Evolutionary conservation across 768 basidiomycete genomes (phyloP), one percentile per base, ranked within the genome.

Genomic region (Termitomyces sp.): DNA sequence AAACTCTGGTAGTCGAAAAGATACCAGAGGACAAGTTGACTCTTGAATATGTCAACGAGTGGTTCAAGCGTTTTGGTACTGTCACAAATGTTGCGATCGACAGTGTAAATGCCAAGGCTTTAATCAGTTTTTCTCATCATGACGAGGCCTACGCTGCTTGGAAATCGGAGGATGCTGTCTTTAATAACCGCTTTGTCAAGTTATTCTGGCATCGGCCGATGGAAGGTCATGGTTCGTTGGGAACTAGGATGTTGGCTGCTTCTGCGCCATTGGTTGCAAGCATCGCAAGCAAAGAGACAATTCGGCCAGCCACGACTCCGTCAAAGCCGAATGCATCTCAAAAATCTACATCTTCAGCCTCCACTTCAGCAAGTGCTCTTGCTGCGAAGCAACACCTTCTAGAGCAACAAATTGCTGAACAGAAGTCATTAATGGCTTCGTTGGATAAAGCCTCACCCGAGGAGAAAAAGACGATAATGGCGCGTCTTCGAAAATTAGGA

Each of bases 121-220:
- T 98, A 53, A 90, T 98, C 64, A 94, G 90, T 65, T 98, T 97
- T 73, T 81, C 85, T 38, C 84, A 80, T 9, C 93, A 95, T 70
- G 84, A 83, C 25, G 91, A 95, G 68, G 96, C 96, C 0, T 86
- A 89, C 68, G 83, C 85, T 12, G 96, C 96, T 1, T 94, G 95
- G 91, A 92, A 92, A 72, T 86, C 87, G 31, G 92, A 96, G 73
- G 94, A 96, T 64, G 94, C 95, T n/a, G 89, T 97, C 14, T 97
- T 97, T 69, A 86, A 86, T 11, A 96, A 95, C 67, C 86, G 96
- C 54, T 97, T 97, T 72, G 95, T 97, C 65, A 96, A 96, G 74
- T 81, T 97, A 38, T 93, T 96, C 68, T 97, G 96, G 94, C 94
- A 96, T 74, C 82, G 91, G 60, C 94, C 94, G 7, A 85, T 95